phyloP scores from a whole-genome alignment of 805 yeast species.

The Candida argentea region DNA sequence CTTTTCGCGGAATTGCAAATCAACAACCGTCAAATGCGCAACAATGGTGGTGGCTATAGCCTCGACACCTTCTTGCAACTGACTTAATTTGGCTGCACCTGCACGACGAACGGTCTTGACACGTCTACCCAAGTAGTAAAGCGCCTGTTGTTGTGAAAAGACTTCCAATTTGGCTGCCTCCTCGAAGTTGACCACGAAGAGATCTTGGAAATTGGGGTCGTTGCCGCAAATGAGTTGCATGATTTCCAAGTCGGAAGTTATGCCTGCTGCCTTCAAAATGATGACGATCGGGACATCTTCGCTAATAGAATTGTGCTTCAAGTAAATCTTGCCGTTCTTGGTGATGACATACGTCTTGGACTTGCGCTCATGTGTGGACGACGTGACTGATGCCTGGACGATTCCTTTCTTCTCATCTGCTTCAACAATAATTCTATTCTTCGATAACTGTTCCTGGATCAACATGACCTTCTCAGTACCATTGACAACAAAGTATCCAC shows the following conservation, averaged over 20 bases:
- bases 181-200: constrained; percentile 88
- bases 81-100: constrained; percentile 68
- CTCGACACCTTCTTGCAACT: constrained; percentile 90
- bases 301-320: constrained; percentile 90
- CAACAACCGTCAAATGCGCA: constrained; percentile 84
- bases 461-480: constrained; percentile 97
- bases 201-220: constrained; percentile 79
- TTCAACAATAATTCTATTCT: constrained; percentile 95
- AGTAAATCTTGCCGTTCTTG: constrained; percentile 77
- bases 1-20: constrained; percentile 84
- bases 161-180: constrained; percentile 82
- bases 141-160: constrained; percentile 87
- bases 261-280: constrained; percentile 89
- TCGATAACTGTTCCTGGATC: constrained; percentile 93
- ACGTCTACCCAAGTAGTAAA: constrained; percentile 80
- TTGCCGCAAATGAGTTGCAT: constrained; percentile 91
- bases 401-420: constrained; percentile 91
- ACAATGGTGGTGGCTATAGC: constrained; percentile 93
- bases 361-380: constrained; percentile 96
- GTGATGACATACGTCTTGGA: constrained; percentile 94
- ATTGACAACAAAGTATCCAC: constrained; percentile 95
- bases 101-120: constrained; percentile 89
- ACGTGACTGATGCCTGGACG: constrained; percentile 95
- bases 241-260: constrained; percentile 84
- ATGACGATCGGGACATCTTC: constrained; percentile 95